Base-by-base conservation (phyloP, 2,329 filamentous ascomycete species). In the Colletotrichum sp. region DNA sequence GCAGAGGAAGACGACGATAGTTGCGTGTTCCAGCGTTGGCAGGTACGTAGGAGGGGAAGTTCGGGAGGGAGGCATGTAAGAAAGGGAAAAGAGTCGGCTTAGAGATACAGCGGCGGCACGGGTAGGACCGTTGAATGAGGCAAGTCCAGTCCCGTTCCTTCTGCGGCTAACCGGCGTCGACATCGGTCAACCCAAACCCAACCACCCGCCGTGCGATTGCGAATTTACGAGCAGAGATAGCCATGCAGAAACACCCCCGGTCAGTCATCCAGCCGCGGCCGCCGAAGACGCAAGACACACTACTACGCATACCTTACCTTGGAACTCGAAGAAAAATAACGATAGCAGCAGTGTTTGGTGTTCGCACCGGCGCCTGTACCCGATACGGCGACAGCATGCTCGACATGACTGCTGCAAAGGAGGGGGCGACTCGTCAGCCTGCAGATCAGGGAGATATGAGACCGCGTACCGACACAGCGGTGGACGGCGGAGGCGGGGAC, bases 381-480 rank as follows among this genome's bases (percentile, higher is more conserved):
- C 64, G 70, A 76, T 73, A 49, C 59, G 57, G 69, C 36, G 59
- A 32, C 70, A 28, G 26, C 65, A 66, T 60, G 70, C 55, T 72
- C 60, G 65, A 75, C 26, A 77, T 75, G 30, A 49, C 39, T 49
- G 70, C 52, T 55, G 55, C 15, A 67, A 55, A 36, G 71, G 66
- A 52, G 30, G 71, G 66, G 67, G 71, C 52, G 75, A 75, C 34
- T 77, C 66, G 75, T 77, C 34, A 77, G 75, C 72, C 15, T 63
- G 75, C 60, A 69, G 75, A 77, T 77, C 71, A 74, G 34, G 30
- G n/a, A 77, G 75, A 71, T 77, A 75, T 55, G 74, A 76, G 70
- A 65, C 65, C 16, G 34, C 44, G 65, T 74, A 69, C 65, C 34
- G 24, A 32, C 26, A 4, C 62, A 57, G 69, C 16, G 72, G 52